Conservation (phyloP, 2,329 filamentous ascomycete genomes). For the Fusarium floridanum region DNA sequence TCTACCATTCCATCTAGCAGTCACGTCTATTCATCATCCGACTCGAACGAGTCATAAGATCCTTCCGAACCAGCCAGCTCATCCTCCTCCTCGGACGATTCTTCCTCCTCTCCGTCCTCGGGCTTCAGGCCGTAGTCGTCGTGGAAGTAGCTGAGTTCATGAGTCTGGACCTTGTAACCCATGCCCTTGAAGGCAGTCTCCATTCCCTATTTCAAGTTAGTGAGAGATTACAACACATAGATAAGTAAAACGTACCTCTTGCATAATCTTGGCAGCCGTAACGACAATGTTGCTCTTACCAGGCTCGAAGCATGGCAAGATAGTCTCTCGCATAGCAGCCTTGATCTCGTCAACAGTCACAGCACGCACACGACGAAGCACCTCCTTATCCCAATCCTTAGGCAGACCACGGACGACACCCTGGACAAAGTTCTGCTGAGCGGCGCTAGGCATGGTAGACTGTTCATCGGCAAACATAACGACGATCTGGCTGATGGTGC, state of each 20-base stretch:
- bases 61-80: slow-evolving; percentile 49
- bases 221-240: neutral
- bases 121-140: slow-evolving; percentile 88
- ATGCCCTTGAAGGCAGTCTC: slow-evolving; percentile 78
- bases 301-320: slow-evolving; percentile 85
- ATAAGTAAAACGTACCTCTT: slow-evolving; percentile 71
- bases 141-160: slow-evolving; percentile 82
- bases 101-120: slow-evolving; percentile 70
- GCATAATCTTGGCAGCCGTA: slow-evolving; percentile 87
- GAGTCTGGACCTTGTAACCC: slow-evolving; percentile 84
- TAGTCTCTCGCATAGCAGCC: slow-evolving; percentile 77
- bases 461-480: slow-evolving; percentile 89
- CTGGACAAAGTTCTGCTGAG: slow-evolving; percentile 84
- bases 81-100: slow-evolving; percentile 62
- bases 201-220: slow-evolving; percentile 69
- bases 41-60: slow-evolving; percentile 48
- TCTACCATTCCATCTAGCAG: neutral
- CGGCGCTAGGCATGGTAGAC: slow-evolving; percentile 84
- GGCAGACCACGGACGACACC: slow-evolving; percentile 83
- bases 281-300: slow-evolving; percentile 87
- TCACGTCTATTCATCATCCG: slow-evolving; percentile 45
- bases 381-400: slow-evolving; percentile 81
- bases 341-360: slow-evolving; percentile 84
- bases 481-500: slow-evolving; percentile 90
- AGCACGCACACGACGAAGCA: slow-evolving; percentile 81